Evolutionary conservation across 805 yeast species (phyloP), one percentile per base, ranked within the genome.

Genomic region (Yarrowia sp.): DNA sequence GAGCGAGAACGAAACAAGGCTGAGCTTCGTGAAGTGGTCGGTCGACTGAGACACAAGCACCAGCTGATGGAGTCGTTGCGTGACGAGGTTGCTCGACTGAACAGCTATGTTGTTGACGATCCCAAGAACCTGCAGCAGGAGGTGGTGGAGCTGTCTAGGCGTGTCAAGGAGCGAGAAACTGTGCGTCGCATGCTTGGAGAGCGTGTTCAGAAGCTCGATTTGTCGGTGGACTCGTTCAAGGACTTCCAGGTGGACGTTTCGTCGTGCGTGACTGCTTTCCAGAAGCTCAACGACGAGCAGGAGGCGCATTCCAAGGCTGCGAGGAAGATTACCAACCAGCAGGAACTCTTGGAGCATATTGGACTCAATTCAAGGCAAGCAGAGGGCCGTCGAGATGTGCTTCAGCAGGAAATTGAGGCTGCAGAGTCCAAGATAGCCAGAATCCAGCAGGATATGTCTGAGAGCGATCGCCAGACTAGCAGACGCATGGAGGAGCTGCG

Each of bases 191-290:
- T 55, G 47, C 47, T 38, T 19, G 47, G 47, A 2, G 61, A 55
- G 16, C 61, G 61, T 7, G 61, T 39, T 6, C 61, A 55, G 29
- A 55, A 55, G 19, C 47, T 55, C 18, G 47, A 55, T 10, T 4
- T 55, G 21, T 55, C 61, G 10, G 47, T 55, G 29, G 61, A 55
- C 18, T 27, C 61, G 21, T 55, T 55, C 47, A 55, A 38, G 13
- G 46, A 38, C 36, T 55, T 55, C 18, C 47, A 55, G 27, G 61
- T 55, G 19, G 61, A 55, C 47, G 46, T 55, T 8, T n/a, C 27
- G 13, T 55, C 61, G 21, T 55, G 61, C 31, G 13, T 55, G 3
- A 12, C 47, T 3, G 61, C 47, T 3, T 38, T 55, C 29, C 46
- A 39, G 27, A 39, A 55, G 21, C 29, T 38, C 16, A 21, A 18